Conservation (phyloP, 164 flowering plant genomes). For the Chloranthus sessilifolius region DNA sequence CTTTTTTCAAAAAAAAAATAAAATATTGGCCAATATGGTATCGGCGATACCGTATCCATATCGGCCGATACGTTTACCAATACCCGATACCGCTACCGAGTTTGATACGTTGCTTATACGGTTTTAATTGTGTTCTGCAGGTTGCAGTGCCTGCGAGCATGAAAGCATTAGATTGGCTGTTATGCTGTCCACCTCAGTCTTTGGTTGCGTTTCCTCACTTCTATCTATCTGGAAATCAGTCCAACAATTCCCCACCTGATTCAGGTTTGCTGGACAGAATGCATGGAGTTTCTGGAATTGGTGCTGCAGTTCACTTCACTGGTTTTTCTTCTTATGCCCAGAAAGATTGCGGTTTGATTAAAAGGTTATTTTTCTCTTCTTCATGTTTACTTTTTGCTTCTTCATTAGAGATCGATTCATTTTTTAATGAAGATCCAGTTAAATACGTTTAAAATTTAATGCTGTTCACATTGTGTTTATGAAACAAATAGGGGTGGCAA, state of each 20-base stretch:
- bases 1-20: too few species aligned
- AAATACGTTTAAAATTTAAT: too few species aligned
- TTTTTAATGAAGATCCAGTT: too few species aligned
- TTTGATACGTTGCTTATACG: too few species aligned
- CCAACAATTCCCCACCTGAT: constrained; percentile 22
- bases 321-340: constrained; percentile 25
- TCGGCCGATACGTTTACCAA: too few species aligned
- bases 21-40: too few species aligned
- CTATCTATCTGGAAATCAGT: constrained; percentile 49
- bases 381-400: neutral
- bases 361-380: constrained; percentile 35
- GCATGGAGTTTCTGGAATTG: constrained; percentile 70
- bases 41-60: too few species aligned
- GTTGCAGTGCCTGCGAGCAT: constrained; percentile 80
- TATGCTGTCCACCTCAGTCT: constrained; percentile 54
- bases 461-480: too few species aligned
- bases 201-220: constrained; percentile 62
- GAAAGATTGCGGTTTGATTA: constrained; percentile 16
- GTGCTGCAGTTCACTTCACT: constrained; percentile 57
- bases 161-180: constrained; percentile 63
- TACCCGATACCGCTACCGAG: too few species aligned
- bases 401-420: too few species aligned
- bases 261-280: constrained; percentile 25
- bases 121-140: constrained; percentile 34
- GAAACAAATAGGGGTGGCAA: too few species aligned